Evolutionary conservation across 176 grass and related monocot genomes (phyloP), one percentile per base, ranked within the genome.

Genomic region (Triticum timopheevii): DNA sequence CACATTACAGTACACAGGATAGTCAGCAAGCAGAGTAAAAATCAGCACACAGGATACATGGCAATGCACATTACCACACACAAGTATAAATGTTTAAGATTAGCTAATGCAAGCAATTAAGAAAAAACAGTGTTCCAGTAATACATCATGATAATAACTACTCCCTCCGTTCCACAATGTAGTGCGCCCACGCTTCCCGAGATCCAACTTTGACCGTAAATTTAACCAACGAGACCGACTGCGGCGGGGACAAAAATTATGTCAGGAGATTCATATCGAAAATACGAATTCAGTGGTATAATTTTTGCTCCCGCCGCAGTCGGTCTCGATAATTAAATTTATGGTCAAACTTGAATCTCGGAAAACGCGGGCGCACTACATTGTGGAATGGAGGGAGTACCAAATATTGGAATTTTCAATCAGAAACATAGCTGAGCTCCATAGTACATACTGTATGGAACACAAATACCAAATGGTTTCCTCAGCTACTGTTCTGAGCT

Each of bases 21-120:
- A 84, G 65, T 86, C 12, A 76, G 73, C 63, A 24, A 49, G 8
- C 69, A 31, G 27, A 77, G 78, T 78, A 65, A 75, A 7, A 66
- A 36, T 44, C 42, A 44, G 10, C 42, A 44, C 42, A 44, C 42
- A 44, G 10, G 42, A 44, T 44, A 44, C 42, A 12, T 44, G 42
- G 42, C 42, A 44, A 44, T 44, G 42, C 42, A 44, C 42, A 44
- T 44, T 44, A 44, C 42, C 42, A 15, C 59, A 62, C 59, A 20
- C 24, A 76, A 8, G 66, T 69, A 23, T 8, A 25, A 79, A 22
- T 64, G 10, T 42, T 1, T 2, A 36, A 83, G 10, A 90, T 56
- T 73, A 54, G 6, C 35, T 83, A 73, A 25, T 34, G 23, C 17
- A 79, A 73, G 4, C 73, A 67, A 47, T 23, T 27, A 87, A 22